phyloP scores from a whole-genome alignment of 306 rosid species.

The Cucurbita maxima region DNA sequence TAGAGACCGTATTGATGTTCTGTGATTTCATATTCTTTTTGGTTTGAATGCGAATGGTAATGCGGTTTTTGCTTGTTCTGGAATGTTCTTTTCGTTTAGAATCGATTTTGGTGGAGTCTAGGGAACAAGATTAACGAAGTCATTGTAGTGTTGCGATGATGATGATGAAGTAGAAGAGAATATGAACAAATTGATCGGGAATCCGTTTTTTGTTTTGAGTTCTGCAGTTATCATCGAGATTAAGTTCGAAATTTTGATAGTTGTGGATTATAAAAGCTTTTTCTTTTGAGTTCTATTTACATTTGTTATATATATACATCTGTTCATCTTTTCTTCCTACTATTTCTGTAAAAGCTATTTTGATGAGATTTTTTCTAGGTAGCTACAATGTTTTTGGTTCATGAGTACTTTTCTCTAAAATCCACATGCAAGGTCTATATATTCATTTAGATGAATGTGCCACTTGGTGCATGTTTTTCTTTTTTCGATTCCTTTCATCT shows the following conservation, averaged over 20 bases:
- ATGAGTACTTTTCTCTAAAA: too few relatives aligned
- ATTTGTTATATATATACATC: not conserved
- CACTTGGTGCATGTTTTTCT: not conserved
- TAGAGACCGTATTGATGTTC: not conserved
- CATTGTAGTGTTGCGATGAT: not conserved
- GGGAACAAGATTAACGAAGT: not conserved
- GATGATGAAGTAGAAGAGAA: not conserved
- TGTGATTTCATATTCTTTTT: too few relatives aligned
- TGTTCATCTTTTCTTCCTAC: not conserved
- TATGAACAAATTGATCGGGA: not conserved
- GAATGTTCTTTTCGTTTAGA: not conserved
- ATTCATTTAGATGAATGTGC: not conserved
- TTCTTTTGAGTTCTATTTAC: not conserved
- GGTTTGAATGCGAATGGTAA: not conserved
- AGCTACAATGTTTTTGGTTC: not conserved
- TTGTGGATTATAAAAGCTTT: too few relatives aligned
- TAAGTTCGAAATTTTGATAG: too few relatives aligned
- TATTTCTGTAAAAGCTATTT: not conserved
- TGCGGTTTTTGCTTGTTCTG: not conserved
- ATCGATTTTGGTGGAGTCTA: not conserved
- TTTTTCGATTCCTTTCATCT: not conserved
- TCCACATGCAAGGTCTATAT: not conserved
- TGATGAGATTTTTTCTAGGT: not conserved
- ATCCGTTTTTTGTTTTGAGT: not conserved
- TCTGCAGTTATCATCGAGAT: not conserved